phyloP scores from a whole-genome alignment of 805 yeast genomes.

The Wickerhamomyces mucosus region DNA sequence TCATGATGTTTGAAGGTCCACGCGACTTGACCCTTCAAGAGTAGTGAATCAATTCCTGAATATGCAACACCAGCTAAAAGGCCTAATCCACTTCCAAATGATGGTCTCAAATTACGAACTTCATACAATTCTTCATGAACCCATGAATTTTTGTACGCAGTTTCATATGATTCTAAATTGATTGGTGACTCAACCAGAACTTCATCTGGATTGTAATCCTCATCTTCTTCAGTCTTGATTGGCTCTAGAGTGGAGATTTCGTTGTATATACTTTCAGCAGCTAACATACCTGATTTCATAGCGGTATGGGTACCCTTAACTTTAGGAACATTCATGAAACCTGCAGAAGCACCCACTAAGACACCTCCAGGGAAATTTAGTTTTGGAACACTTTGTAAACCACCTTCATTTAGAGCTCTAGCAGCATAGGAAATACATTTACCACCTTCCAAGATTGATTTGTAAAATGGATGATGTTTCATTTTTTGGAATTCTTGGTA shows the following conservation, averaged over 20 bases:
- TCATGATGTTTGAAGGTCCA: conserved; percentile 71
- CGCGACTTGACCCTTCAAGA: conserved; percentile 73
- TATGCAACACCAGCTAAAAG: conserved; percentile 71
- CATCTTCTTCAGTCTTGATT: conserved; percentile 31
- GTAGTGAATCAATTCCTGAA: conserved; percentile 74
- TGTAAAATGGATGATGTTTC: conserved; percentile 86
- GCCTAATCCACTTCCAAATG: conserved; percentile 73
- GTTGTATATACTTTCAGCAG: conserved; percentile 75
- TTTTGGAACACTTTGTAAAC: conserved; percentile 85
- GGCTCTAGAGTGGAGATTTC: conserved; percentile 36
- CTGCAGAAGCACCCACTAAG: conserved; percentile 91
- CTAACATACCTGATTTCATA: conserved; percentile 89
- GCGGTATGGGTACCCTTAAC: conserved; percentile 98
- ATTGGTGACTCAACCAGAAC: conserved; percentile 31
- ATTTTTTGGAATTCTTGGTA: conserved; percentile 91
- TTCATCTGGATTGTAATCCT: conserved; percentile 31
- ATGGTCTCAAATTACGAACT: conserved; percentile 88
- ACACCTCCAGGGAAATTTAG: conserved; percentile 94
- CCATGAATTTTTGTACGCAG: conserved; percentile 70
- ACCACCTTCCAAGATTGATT: conserved; percentile 71
- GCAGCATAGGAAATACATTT: conserved; percentile 93
- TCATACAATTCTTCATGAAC: conserved; percentile 71
- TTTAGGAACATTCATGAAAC: conserved; percentile 95
- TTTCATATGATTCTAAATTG: conserved; percentile 51
- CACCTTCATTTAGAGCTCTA: conserved; percentile 95